Conservation (phyloP, 257 asterid species). For the Primulina eburnea region DNA sequence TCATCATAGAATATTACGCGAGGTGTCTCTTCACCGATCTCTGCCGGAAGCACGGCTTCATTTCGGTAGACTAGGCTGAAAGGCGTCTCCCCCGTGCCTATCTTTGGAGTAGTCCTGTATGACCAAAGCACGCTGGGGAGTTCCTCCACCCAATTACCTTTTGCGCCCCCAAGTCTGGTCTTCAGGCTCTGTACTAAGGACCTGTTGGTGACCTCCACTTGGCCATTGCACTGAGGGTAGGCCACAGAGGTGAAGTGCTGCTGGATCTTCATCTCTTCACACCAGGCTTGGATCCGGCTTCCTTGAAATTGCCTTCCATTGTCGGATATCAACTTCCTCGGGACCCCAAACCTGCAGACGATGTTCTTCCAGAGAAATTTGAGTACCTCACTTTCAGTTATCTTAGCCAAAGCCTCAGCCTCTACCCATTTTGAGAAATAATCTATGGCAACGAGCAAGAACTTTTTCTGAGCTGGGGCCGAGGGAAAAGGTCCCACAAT, state of each 20-base stretch:
- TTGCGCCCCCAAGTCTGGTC: not conserved
- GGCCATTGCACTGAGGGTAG: not conserved
- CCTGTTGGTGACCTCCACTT: not conserved
- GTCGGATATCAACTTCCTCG: not conserved
- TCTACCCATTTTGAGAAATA: not conserved
- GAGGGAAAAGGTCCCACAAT: too few species aligned
- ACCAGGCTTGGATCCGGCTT: not conserved
- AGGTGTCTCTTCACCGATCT: too few species aligned
- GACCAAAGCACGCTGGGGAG: too few species aligned
- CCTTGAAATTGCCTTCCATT: not conserved
- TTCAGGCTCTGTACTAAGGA: not conserved
- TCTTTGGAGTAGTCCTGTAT: too few species aligned
- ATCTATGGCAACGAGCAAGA: too few species aligned
- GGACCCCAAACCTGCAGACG: not conserved
- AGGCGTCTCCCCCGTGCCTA: too few species aligned
- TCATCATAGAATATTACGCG: too few species aligned
- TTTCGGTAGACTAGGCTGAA: too few species aligned
- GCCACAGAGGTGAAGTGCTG: not conserved
- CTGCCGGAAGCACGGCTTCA: too few species aligned
- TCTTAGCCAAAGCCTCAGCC: not conserved
- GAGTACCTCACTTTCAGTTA: not conserved
- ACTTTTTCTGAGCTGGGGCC: too few species aligned
- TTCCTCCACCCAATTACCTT: not conserved
- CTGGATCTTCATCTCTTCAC: not conserved
- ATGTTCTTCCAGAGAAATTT: not conserved